A percentile compares a stretch with the other conserved stretches of the same genome.
Conservation (phyloP, 768 basidiomycete genomes). For the Leccinellum rugosiceps region DNA sequence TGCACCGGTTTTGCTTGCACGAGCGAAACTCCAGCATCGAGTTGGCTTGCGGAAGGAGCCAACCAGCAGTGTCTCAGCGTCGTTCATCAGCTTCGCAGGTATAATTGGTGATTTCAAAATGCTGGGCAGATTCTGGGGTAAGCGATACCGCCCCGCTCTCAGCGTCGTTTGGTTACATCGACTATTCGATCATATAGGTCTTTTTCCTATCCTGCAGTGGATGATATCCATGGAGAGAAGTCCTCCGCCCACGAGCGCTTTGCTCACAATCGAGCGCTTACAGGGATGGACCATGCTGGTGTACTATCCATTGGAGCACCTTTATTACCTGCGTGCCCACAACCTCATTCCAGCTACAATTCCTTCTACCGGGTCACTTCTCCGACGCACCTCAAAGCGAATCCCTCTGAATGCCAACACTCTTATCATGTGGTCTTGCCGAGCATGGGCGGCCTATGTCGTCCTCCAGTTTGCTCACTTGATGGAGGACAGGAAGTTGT, state of each 20-base stretch:
- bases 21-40: slow-evolving; percentile 66
- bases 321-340: slow-evolving; percentile 63
- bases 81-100: slow-evolving; percentile 51
- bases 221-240: slow-evolving; percentile 70
- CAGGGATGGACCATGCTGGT: slow-evolving; percentile 73
- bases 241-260: slow-evolving; percentile 63
- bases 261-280: slow-evolving; percentile 74
- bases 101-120: slow-evolving; percentile 66
- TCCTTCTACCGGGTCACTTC: slow-evolving; percentile 41
- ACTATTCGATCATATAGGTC: slow-evolving; percentile 40
- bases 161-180: background rate
- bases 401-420: slow-evolving; percentile 44
- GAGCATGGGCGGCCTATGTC: slow-evolving; percentile 81
- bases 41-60: slow-evolving; percentile 55
- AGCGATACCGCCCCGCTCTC: slow-evolving; percentile 17
- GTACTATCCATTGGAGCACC: slow-evolving; percentile 78
- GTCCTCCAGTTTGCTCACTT: slow-evolving; percentile 74
- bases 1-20: slow-evolving; percentile 59
- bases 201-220: slow-evolving; percentile 81
- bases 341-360: slow-evolving; percentile 57
- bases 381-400: slow-evolving; percentile 40
- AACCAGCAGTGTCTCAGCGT: slow-evolving; percentile 50
- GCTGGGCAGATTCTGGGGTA: slow-evolving; percentile 80
- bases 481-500: slow-evolving; percentile 59
- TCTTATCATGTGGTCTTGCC: slow-evolving; percentile 67